Base-by-base conservation (phyloP, 257 asterid genomes). In the Penstemon barbatus region DNA sequence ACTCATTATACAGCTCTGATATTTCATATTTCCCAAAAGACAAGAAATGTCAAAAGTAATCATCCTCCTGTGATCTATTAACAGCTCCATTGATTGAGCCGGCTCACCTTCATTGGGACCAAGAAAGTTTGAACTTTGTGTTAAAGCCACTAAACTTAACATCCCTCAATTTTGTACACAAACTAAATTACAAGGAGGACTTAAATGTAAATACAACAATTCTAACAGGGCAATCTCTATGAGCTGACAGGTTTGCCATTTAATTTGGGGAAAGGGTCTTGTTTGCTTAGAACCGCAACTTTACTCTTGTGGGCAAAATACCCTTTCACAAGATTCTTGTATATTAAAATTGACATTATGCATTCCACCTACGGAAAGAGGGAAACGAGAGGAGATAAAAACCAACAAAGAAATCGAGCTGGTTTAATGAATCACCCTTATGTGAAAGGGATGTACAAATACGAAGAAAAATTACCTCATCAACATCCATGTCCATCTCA, bases 241-340 rank as follows among this genome's bases (percentile, higher is more conserved):
- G 89, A 68, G 75, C 66, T 77, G 59, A 86, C 94, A 6, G 96
- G 92, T 74, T 84, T 88, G 74, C 96, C 97, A 49, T 89, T 85
- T 72, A 89, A 84, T 79, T 78, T 90, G 8, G 97, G 99, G 78
- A 93, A 93, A 61, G 99, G 97, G 55, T 90, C 99, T 67, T 93
- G 97, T 78, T 93, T 93, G 87, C 97, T 90, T 57, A 90, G 68
- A 71, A 93, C 97, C 57, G 76, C 96, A 65, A 93, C 97, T 77
- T 93, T 93, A 69, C 96, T 93, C 81, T 93, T 90, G 84, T 93
- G 97, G 59, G 97, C 99, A 70, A 90, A 93, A 79, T 93, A 93
- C 33, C 99, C 97, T 84, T 90, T 93, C 63, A 93, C 75, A 18
- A 90, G 91, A 82, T 87, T 90, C 88, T 85, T 93, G 88, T 84